Percentiles rank a stretch among this genome's conserved stretches.
Evolutionary conservation across 2,329 filamentous ascomycete species (phyloP).

Genomic region (Neofusicoccum laricinum): DNA sequence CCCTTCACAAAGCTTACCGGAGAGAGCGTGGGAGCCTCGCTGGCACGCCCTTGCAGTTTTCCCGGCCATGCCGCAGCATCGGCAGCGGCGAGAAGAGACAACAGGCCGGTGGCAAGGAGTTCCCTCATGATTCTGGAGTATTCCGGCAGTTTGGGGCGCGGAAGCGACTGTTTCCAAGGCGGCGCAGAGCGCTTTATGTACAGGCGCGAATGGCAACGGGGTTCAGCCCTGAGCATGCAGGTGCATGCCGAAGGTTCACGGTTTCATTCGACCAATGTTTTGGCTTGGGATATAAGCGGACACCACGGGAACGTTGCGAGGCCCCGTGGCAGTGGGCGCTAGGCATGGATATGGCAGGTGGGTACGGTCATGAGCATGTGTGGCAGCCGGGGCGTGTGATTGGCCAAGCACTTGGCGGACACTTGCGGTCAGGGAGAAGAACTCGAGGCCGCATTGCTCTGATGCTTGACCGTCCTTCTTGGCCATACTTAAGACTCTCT

Average conservation of each 20-base stretch:
- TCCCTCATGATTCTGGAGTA: background rate
- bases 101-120: background rate
- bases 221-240: background rate
- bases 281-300: background rate
- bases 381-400: background rate
- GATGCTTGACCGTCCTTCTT: background rate
- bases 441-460: background rate
- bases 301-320: background rate
- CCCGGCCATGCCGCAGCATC: background rate
- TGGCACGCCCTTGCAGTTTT: background rate
- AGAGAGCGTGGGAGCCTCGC: background rate
- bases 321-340: background rate
- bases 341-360: background rate
- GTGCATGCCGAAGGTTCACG: background rate
- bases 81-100: background rate
- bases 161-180: background rate
- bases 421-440: background rate
- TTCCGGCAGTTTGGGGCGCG: background rate
- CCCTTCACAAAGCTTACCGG: slow-evolving; percentile 45
- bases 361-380: background rate
- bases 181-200: background rate
- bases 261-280: background rate
- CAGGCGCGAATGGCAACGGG: too few relatives aligned
- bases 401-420: background rate
- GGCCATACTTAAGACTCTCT: background rate